These are phyloP conservation scores for Microcyclosporella mali DNA, from an alignment of 2,329 filamentous ascomycete genomes.

Conservation along the genomic window DNA sequence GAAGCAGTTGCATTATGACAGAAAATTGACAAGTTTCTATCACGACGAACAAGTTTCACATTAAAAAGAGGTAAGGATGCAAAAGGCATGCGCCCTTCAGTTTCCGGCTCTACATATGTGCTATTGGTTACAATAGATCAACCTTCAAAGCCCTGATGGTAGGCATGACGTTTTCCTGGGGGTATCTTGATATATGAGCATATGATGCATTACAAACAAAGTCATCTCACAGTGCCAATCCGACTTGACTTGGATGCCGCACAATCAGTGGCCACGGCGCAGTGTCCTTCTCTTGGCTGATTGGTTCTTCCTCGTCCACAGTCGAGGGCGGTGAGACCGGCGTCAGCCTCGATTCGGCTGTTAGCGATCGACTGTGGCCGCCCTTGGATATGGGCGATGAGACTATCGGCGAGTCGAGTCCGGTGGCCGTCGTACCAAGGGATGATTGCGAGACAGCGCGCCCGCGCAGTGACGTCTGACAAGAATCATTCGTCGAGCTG, in stretches of 20 bases:
- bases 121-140: constrained; percentile 6
- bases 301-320: constrained; percentile 3
- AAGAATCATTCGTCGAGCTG: too few relatives aligned
- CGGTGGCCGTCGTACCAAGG: constrained; percentile 15
- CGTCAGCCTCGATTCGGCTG: constrained; percentile 13
- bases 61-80: not conserved
- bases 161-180: constrained; percentile 1
- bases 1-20: too few relatives aligned
- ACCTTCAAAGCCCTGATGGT: not conserved
- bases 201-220: not conserved
- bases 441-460: constrained; percentile 19
- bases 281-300: not conserved
- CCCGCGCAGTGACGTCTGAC: constrained; percentile 3
- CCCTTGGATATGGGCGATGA: constrained; percentile 20
- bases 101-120: constrained; percentile 6
- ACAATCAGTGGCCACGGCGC: constrained; percentile 5
- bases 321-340: constrained; percentile 13
- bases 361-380: constrained; percentile 25
- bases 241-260: constrained; percentile 12
- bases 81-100: not conserved
- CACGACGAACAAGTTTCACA: too few relatives aligned
- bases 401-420: constrained; percentile 3
- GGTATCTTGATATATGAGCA: constrained; percentile 13
- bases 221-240: constrained; percentile 13
- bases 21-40: too few relatives aligned